A percentile compares a stretch with the other conserved stretches of the same genome.
These are phyloP conservation scores for Asterochloris erici DNA, from an alignment of 139 green algal genomes.

Conservation along the genomic window DNA sequence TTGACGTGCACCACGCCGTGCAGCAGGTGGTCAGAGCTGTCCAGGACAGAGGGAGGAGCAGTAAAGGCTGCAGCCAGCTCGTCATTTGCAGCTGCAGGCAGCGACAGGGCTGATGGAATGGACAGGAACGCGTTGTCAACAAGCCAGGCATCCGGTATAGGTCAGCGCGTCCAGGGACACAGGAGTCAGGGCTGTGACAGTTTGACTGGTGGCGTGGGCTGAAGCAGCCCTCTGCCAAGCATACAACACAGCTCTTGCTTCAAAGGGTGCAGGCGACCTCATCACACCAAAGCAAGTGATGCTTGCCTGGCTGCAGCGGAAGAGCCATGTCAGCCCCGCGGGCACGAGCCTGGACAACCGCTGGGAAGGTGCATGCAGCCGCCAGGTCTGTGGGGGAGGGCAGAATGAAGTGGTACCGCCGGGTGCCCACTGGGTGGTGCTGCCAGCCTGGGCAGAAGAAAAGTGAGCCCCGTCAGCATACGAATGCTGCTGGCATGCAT, in stretches of 20 bases:
- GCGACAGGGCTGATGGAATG: slow-evolving; percentile 9
- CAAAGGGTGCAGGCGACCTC: neutral
- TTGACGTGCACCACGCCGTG: slow-evolving; percentile 93
- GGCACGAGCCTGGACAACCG: neutral
- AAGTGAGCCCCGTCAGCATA: neutral
- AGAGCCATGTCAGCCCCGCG: neutral
- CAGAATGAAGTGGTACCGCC: slow-evolving; percentile 86
- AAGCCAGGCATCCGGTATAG: slow-evolving; percentile 40
- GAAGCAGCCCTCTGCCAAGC: neutral
- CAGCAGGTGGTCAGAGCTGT: slow-evolving; percentile 72
- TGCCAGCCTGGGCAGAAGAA: slow-evolving; percentile 73
- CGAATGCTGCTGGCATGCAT: neutral
- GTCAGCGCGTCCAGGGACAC: neutral
- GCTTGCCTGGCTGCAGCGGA: neutral
- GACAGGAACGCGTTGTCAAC: slow-evolving; percentile 4
- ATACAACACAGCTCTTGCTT: neutral
- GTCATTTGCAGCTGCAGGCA: neutral
- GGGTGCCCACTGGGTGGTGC: slow-evolving; percentile 75
- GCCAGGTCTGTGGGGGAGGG: slow-evolving; percentile 30
- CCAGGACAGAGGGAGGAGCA: slow-evolving; percentile 57
- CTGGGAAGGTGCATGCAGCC: neutral
- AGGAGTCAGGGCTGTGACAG: neutral
- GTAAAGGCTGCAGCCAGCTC: slow-evolving; percentile 35
- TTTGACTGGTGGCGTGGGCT: neutral
- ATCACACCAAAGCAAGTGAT: neutral